phyloP scores from a whole-genome alignment of 129 eudicot genomes.

The Pseudognaphalium luteoalbum region DNA sequence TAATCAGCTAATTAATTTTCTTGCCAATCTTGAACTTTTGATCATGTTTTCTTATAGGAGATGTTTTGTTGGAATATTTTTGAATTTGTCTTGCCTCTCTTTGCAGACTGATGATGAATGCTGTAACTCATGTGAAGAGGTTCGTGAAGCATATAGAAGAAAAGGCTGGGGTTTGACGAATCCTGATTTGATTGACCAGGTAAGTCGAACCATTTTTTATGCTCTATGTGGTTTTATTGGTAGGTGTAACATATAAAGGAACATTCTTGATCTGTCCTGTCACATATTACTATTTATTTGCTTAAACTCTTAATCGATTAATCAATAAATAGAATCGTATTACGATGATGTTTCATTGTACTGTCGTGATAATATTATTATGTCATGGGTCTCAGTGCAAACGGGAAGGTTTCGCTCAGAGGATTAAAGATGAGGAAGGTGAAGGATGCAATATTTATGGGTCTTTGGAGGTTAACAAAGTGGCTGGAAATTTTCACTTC shows the following conservation, averaged over 20 bases:
- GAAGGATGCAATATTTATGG: constrained; percentile 97
- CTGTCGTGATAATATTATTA: constrained; percentile 15
- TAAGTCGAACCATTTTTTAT: constrained; percentile 28
- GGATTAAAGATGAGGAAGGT: constrained; percentile 88
- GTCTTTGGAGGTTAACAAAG: constrained; percentile 86
- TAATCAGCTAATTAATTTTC: constrained; percentile 21
- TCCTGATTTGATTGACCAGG: constrained; percentile 94
- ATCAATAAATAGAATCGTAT: background rate
- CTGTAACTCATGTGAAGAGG: constrained; percentile 98
- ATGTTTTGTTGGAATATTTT: constrained; percentile 10
- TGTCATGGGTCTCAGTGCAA: constrained; percentile 58
- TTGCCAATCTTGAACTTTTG: background rate
- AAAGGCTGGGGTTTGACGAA: constrained; percentile 94
- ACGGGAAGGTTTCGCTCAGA: constrained; percentile 89
- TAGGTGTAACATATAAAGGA: background rate
- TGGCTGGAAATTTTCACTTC: constrained; percentile 94
- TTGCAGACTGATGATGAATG: constrained; percentile 95
- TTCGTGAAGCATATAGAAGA: constrained; percentile 96
- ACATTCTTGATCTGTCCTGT: background rate
- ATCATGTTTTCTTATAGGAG: background rate
- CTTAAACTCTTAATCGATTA: background rate
- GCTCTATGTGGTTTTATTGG: background rate
- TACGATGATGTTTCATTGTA: constrained; percentile 6
- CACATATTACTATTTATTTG: background rate
- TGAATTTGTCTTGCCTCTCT: constrained; percentile 11